Percentiles rank a stretch among this genome's conserved stretches.
These are phyloP conservation scores for Orbilia blumenaviensis DNA, from an alignment of 2,329 filamentous ascomycete species.

Conservation along the genomic window DNA sequence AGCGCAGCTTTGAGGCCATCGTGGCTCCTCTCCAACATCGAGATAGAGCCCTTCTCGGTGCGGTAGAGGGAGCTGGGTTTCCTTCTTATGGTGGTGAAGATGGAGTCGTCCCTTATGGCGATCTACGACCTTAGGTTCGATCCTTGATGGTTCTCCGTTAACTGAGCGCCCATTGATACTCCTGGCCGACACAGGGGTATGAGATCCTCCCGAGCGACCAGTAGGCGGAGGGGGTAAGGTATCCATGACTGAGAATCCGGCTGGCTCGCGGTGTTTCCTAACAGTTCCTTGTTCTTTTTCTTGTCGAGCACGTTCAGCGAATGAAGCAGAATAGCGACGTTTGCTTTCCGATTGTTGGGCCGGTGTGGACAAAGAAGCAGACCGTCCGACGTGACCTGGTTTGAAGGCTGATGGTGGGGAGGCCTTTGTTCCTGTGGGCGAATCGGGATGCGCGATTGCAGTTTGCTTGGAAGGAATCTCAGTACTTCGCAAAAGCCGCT, in stretches of 20 bases:
- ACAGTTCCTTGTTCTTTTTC: conserved; percentile 48
- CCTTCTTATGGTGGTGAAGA: conserved; percentile 24
- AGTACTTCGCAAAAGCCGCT: conserved; percentile 56
- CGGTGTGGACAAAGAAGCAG: conserved; percentile 35
- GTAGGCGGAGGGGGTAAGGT: conserved; percentile 40
- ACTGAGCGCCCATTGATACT: conserved; percentile 44
- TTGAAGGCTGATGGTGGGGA: conserved; percentile 24
- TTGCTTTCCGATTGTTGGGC: conserved; percentile 37
- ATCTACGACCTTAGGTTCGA: conserved; percentile 38
- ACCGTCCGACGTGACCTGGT: conserved; percentile 28
- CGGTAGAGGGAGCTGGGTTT: neutral
- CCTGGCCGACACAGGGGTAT: conserved; percentile 32
- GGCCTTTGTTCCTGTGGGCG: conserved; percentile 15
- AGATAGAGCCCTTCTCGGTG: conserved; percentile 36
- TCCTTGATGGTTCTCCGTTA: conserved; percentile 27
- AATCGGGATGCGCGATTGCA: conserved; percentile 37
- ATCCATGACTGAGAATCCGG: conserved; percentile 48
- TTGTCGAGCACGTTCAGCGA: conserved; percentile 49
- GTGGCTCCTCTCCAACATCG: conserved; percentile 31
- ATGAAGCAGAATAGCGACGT: conserved; percentile 46
- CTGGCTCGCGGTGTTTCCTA: conserved; percentile 38
- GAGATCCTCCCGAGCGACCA: conserved; percentile 17
- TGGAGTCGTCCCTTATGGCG: conserved; percentile 25
- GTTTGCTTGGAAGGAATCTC: conserved; percentile 55
- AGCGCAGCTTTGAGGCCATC: conserved; percentile 25